Base-by-base conservation (phyloP, 345 rosid species). In the Acer negundo region DNA sequence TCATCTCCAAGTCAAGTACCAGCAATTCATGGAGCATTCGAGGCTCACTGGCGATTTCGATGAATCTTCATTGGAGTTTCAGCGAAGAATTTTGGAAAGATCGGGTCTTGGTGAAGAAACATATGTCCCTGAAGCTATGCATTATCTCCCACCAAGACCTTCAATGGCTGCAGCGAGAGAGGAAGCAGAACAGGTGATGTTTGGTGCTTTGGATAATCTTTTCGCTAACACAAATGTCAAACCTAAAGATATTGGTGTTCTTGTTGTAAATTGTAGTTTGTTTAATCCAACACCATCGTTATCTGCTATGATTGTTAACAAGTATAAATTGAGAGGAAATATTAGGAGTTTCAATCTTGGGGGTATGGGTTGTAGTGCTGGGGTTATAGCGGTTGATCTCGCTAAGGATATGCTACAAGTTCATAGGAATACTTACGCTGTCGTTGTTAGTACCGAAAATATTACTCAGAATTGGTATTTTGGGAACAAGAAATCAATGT, bases 31-130 rank as follows among this genome's bases (percentile, higher is more conserved):
- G 97, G 92, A 92, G 72, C 99, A 93, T 63, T 92, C 96, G 0
- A 77, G 51, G 77, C 83, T 92, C 2, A 90, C 90, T 7, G 94
- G 94, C 6, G 88, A 90, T 75, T 93, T 95, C 74, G 89, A 93
- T 24, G 94, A 91, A 5, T 92, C 99, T 0, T 90, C 98, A 3
- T 79, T 95, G 81, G 92, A 88, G 78, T 95, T 95, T 80, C 98
- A 93, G 83, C 76, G 92, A 66, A 95, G 88, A 92, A 91, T 95
- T 65, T 69, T 93, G 23, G 94, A 90, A 68, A 81, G 98, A 49
- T 92, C 98, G 1, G 98, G 99, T 46, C 90, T 95, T 4, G 99
- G 99, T 6, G 97, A 95, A 65, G 99, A 95, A 81, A 95, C 99
- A 4, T 90, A 88, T 70, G 92, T 84, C 35, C 99, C 99, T 13